Percentiles rank a stretch among this genome's conserved stretches.
phyloP scores from a whole-genome alignment of 352 stramenopile species.

The Phytophthora foliorum region DNA sequence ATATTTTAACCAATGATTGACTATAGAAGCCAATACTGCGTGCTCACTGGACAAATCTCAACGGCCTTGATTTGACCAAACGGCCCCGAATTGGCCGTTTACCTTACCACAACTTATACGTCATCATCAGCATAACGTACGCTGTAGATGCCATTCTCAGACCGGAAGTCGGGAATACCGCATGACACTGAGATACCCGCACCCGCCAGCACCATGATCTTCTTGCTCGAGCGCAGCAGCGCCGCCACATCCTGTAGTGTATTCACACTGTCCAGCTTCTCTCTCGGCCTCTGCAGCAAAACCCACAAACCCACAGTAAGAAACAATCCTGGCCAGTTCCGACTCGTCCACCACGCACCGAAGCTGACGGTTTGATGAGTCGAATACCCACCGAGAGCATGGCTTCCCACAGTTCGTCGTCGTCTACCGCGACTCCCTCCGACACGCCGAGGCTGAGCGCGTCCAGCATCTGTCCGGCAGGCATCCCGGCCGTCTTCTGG shows the following conservation, averaged over 20 bases:
- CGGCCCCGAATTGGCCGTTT: too few species aligned
- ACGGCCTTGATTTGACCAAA: too few species aligned
- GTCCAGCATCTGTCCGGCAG: conserved; percentile 79
- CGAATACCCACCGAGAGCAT: conserved; percentile 89
- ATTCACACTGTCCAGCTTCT: conserved; percentile 65
- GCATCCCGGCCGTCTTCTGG: conserved; percentile 75
- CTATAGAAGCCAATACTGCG: too few species aligned
- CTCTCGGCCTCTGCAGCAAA: conserved; percentile 40
- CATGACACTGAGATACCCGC: conserved; percentile 97
- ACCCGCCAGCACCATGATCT: conserved; percentile 94
- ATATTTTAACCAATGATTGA: too few species aligned
- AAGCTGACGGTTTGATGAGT: conserved; percentile 73
- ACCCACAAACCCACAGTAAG: conserved; percentile 6
- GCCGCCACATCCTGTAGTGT: conserved; percentile 82
- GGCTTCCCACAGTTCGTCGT: conserved; percentile 87
- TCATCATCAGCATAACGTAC: conserved; percentile 52
- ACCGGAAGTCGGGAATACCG: conserved; percentile 99
- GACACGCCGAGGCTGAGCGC: conserved; percentile 79
- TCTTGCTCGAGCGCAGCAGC: conserved; percentile 78
- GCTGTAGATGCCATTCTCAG: conserved; percentile 92
- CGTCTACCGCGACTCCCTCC: conserved; percentile 79
- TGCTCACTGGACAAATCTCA: too few species aligned
- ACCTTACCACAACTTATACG: too few species aligned
- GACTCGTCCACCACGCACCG: conserved; percentile 38
- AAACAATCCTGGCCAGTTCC: background rate